Evolutionary conservation across 2,329 filamentous ascomycete genomes (phyloP).

Genomic region (Aspergillus sp.): DNA sequence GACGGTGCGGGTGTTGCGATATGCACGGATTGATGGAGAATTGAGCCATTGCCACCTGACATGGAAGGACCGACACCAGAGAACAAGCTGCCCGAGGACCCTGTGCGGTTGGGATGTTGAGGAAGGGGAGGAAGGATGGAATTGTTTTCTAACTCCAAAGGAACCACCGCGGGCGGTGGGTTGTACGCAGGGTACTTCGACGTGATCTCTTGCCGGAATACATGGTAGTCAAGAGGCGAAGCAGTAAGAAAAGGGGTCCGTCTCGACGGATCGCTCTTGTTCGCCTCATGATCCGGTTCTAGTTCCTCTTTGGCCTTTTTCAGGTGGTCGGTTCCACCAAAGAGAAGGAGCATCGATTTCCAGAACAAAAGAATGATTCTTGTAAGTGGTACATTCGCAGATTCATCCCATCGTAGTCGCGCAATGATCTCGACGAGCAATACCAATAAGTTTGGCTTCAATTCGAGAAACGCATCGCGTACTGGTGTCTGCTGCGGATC

Average conservation of each 20-base stretch:
- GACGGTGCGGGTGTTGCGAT: conserved; percentile 98
- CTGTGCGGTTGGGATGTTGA: conserved; percentile 61
- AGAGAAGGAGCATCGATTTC: conserved; percentile 82
- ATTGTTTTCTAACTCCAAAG: conserved; percentile 82
- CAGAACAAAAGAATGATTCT: conserved; percentile 78
- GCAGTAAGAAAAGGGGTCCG: conserved; percentile 78
- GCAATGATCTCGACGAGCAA: conserved; percentile 64
- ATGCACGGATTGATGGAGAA: conserved; percentile 91
- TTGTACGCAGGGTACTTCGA: conserved; percentile 98
- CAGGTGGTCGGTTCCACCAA: conserved; percentile 71
- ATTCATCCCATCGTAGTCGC: conserved; percentile 63
- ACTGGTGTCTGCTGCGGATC: conserved; percentile 17
- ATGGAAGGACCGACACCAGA: conserved; percentile 47
- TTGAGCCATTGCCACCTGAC: conserved; percentile 52
- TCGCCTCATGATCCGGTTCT: conserved; percentile 46
- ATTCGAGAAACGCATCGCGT: conserved; percentile 39
- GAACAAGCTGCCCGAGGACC: conserved; percentile 56
- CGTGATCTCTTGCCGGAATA: conserved; percentile 92
- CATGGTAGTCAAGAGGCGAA: conserved; percentile 90
- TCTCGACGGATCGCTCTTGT: conserved; percentile 41
- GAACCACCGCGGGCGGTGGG: conserved; percentile 73
- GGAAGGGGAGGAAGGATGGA: conserved; percentile 81
- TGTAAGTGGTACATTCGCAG: conserved; percentile 49
- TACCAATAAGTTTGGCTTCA: conserved; percentile 63
- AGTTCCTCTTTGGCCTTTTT: conserved; percentile 67